phyloP scores from a whole-genome alignment of 31 red algal species.

The Endocladia muricata region DNA sequence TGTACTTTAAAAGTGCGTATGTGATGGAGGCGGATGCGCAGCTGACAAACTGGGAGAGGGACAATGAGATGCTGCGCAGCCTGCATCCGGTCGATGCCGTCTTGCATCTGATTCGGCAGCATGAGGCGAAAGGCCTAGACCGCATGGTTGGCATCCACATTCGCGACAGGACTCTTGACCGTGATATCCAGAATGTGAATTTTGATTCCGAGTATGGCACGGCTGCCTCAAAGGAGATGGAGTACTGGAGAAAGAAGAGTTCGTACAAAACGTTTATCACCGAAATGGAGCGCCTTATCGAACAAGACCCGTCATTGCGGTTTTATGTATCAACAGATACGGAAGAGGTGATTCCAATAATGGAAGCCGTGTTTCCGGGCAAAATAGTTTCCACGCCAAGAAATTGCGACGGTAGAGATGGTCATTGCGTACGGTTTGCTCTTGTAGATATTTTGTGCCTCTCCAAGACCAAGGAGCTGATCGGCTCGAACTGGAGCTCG shows the following conservation, averaged over 20 bases:
- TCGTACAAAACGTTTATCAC: slow-evolving; percentile 15
- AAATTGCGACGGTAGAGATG: slow-evolving; percentile 63
- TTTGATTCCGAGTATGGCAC: slow-evolving; percentile 52
- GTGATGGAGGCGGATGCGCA: slow-evolving; percentile 42
- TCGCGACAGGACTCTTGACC: slow-evolving; percentile 50
- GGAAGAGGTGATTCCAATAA: slow-evolving; percentile 20
- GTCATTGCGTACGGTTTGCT: slow-evolving; percentile 50
- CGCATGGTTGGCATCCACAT: slow-evolving; percentile 70
- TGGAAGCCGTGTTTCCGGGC: slow-evolving; percentile 27
- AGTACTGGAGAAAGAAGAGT: slow-evolving; percentile 49
- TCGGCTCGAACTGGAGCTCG: slow-evolving; percentile 75
- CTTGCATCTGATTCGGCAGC: slow-evolving; percentile 4
- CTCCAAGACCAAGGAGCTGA: slow-evolving; percentile 31
- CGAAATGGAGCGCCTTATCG: slow-evolving; percentile 37
- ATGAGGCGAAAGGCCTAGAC: slow-evolving; percentile 17
- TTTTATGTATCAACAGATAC: slow-evolving; percentile 74
- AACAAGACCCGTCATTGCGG: slow-evolving; percentile 2
- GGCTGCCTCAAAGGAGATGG: slow-evolving; percentile 48
- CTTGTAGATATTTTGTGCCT: slow-evolving; percentile 58
- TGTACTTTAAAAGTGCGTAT: slow-evolving; percentile 76
- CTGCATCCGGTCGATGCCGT: slow-evolving; percentile 54
- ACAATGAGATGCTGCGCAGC: slow-evolving; percentile 44
- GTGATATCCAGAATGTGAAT: slow-evolving; percentile 62
- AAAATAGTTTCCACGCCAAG: slow-evolving; percentile 15
- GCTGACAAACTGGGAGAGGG: slow-evolving; percentile 34